Conservation (phyloP, 225 moss, liverwort and hornwort species). For the Rhytidiadelphus loreus region DNA sequence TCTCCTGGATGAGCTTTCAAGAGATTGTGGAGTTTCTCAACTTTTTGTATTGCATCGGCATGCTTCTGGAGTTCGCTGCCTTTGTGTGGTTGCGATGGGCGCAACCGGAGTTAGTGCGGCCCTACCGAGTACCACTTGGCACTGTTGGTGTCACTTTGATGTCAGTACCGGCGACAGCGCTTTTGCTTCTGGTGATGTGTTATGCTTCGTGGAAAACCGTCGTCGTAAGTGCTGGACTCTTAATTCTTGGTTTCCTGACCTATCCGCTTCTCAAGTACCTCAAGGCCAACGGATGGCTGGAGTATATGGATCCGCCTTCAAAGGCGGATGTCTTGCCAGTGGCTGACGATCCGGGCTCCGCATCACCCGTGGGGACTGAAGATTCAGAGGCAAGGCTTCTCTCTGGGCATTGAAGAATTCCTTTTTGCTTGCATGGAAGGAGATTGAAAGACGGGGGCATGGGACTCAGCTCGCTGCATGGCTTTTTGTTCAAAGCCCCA, state of each 20-base stretch:
- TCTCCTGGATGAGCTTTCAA: constrained; percentile 72
- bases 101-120: constrained; percentile 37
- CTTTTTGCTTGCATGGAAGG: constrained; percentile 2
- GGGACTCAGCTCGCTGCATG: background rate
- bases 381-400: constrained; percentile 42
- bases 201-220: constrained; percentile 48
- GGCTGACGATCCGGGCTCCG: constrained; percentile 5
- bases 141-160: constrained; percentile 44
- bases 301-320: constrained; percentile 13
- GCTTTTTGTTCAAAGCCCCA: background rate
- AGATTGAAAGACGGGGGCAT: background rate
- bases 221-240: constrained; percentile 16
- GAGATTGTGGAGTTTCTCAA: constrained; percentile 64
- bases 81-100: constrained; percentile 52
- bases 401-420: background rate
- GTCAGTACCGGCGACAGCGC: constrained; percentile 40
- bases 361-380: constrained; percentile 6
- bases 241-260: constrained; percentile 25
- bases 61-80: constrained; percentile 55
- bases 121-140: constrained; percentile 40
- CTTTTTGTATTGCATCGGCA: constrained; percentile 52
- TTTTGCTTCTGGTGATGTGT: constrained; percentile 42
- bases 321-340: constrained; percentile 4
- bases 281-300: constrained; percentile 37
- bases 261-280: constrained; percentile 44